Conservation (phyloP, 306 rosid species). For the Mimosa pudica region DNA sequence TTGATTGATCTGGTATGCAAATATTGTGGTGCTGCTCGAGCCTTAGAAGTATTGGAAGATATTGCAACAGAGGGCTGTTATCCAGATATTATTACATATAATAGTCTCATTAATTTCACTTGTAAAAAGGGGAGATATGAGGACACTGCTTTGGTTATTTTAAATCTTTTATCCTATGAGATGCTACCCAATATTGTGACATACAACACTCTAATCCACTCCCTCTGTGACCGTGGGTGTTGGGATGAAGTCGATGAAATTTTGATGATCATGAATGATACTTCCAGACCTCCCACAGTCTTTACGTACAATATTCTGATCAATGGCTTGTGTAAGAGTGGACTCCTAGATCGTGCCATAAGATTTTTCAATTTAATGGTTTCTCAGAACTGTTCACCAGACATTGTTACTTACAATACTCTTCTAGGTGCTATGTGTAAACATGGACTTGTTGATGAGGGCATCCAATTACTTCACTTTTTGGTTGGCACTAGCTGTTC, state of each 20-base stretch:
- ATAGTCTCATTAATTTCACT: slow-evolving; percentile 66
- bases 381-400: slow-evolving; percentile 62
- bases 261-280: slow-evolving; percentile 65
- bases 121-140: slow-evolving; percentile 66
- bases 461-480: slow-evolving; percentile 52
- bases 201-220: slow-evolving; percentile 77
- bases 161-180: slow-evolving; percentile 57
- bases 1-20: slow-evolving; percentile 77
- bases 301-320: slow-evolving; percentile 82
- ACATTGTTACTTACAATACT: slow-evolving; percentile 80
- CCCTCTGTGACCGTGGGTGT: slow-evolving; percentile 60
- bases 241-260: slow-evolving; percentile 77
- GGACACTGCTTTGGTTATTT: slow-evolving; percentile 58
- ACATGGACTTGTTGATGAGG: slow-evolving; percentile 78
- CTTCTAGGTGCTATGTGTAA: slow-evolving; percentile 73
- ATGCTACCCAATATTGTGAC: slow-evolving; percentile 68
- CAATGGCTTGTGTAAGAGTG: slow-evolving; percentile 73
- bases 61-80: slow-evolving; percentile 77
- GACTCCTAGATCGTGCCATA: slow-evolving; percentile 69
- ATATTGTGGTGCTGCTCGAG: slow-evolving; percentile 59
- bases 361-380: slow-evolving; percentile 63
- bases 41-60: slow-evolving; percentile 82
- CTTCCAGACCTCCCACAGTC: slow-evolving; percentile 56
- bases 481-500: slow-evolving; percentile 58
- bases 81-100: slow-evolving; percentile 80